Conservation (phyloP, 805 yeast species). For the Candida nitratophila region DNA sequence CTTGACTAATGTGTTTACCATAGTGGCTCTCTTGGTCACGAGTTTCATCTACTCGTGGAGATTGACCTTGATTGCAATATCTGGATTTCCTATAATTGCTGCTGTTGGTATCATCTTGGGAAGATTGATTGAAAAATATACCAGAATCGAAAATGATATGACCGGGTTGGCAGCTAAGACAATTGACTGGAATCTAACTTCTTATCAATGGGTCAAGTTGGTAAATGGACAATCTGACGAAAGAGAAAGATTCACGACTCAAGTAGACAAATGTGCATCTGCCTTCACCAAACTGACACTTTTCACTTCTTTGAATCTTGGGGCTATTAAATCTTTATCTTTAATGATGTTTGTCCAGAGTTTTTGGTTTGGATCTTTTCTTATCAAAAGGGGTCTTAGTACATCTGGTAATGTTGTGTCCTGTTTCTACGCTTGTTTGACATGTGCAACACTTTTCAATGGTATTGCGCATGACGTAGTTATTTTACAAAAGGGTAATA, state of each 20-base stretch:
- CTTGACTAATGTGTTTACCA: conserved; percentile 45
- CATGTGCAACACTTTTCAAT: conserved; percentile 57
- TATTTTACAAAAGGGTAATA: conserved; percentile 62
- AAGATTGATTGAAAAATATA: conserved; percentile 37
- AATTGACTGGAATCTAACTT: conserved; percentile 62
- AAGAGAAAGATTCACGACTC: conserved; percentile 29
- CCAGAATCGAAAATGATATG: conserved; percentile 48
- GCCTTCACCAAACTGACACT: conserved; percentile 39
- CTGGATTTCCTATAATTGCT: conserved; percentile 64
- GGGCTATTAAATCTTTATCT: conserved; percentile 48
- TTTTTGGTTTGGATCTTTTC: conserved; percentile 80
- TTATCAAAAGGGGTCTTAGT: conserved; percentile 46
- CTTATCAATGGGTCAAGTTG: conserved; percentile 53
- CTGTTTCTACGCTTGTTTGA: conserved; percentile 75
- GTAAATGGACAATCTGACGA: conserved; percentile 55
- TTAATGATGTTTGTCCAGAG: conserved; percentile 83
- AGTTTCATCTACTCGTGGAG: conserved; percentile 82
- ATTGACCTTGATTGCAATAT: conserved; percentile 69
- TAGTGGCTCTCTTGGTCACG: conserved; percentile 48
- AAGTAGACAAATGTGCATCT: conserved; percentile 24
- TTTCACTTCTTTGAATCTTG: conserved; percentile 47
- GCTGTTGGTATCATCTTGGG: conserved; percentile 44
- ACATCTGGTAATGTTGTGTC: conserved; percentile 64
- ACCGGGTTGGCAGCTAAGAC: conserved; percentile 52
- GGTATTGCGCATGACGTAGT: conserved; percentile 51